Evolutionary conservation across 139 green algal genomes (phyloP).

Genomic region (Volvox reticuliferus): DNA sequence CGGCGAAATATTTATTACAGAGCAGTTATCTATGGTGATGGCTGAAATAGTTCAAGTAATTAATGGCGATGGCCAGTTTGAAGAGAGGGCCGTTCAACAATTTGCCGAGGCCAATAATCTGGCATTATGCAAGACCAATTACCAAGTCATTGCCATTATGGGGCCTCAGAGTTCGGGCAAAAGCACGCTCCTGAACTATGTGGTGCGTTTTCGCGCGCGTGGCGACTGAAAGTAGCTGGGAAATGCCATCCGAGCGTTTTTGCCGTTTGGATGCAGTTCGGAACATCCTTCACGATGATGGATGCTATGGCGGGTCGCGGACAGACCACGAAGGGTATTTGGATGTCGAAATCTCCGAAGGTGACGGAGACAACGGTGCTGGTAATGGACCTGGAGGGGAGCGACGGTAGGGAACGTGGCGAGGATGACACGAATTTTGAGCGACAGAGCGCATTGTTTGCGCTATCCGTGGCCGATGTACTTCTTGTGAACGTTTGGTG

Average conservation of each 20-base stretch:
- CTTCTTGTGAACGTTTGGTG: conserved; percentile 99
- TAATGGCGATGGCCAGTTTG: conserved; percentile 70
- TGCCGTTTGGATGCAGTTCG: conserved; percentile 79
- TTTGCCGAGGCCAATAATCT: conserved; percentile 64
- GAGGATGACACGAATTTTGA: conserved; percentile 99
- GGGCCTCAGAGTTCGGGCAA: conserved; percentile 96
- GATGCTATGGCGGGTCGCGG: conserved; percentile 88
- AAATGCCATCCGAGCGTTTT: neutral
- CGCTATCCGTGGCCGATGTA: conserved; percentile 93
- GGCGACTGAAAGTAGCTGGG: neutral
- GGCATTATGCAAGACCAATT: conserved; percentile 65
- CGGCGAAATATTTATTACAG: too few relatives aligned
- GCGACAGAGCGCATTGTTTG: conserved; percentile 96
- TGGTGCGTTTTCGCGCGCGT: conserved; percentile 69
- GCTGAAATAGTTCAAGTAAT: conserved; percentile 71
- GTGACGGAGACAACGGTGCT: conserved; percentile 79
- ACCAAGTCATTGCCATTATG: conserved; percentile 97
- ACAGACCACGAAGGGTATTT: conserved; percentile 95
- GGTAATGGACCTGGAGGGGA: conserved; percentile 97
- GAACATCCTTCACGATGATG: conserved; percentile 96
- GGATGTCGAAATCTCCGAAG: conserved; percentile 83
- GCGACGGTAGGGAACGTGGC: conserved; percentile 88
- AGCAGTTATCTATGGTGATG: neutral
- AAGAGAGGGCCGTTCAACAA: conserved; percentile 55
- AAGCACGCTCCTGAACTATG: conserved; percentile 90